phyloP scores from a whole-genome alignment of 768 basidiomycete species.

The Termitomyces eurrhizus region DNA sequence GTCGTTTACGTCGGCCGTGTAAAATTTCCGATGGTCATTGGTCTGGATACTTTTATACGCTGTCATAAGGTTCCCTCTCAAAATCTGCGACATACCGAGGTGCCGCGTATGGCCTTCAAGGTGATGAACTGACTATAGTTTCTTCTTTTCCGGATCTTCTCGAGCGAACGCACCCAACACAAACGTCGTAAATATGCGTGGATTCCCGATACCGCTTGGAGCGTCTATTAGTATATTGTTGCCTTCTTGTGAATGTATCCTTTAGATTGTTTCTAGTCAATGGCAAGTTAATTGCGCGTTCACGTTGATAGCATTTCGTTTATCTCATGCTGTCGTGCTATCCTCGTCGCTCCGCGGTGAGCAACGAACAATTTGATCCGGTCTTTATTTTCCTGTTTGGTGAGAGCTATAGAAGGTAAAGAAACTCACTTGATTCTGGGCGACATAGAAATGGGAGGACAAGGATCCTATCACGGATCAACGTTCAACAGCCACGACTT shows the following conservation, averaged over 20 bases:
- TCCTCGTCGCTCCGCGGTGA: neutral
- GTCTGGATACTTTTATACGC: slow-evolving; percentile 35
- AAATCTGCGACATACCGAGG: neutral
- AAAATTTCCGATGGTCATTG: slow-evolving; percentile 39
- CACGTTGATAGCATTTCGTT: too few relatives aligned
- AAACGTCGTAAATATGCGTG: neutral
- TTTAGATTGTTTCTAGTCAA: neutral
- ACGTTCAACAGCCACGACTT: too few relatives aligned
- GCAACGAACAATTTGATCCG: too few relatives aligned
- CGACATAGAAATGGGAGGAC: too few relatives aligned
- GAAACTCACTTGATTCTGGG: too few relatives aligned
- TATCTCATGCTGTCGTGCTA: too few relatives aligned
- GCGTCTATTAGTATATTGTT: neutral
- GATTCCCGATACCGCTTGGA: neutral
- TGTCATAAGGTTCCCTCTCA: slow-evolving; percentile 24
- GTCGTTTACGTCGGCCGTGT: slow-evolving; percentile 54
- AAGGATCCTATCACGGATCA: too few relatives aligned
- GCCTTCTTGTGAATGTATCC: slow-evolving; percentile 1
- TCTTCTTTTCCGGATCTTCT: neutral
- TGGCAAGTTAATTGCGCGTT: neutral
- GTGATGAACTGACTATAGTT: slow-evolving; percentile 1
- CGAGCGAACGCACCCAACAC: neutral
- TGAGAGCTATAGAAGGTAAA: too few relatives aligned
- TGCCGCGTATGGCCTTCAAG: slow-evolving; percentile 4
- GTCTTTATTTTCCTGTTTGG: too few relatives aligned